Evolutionary conservation across 1,284 basidiomycete genomes (phyloP), one percentile per base, ranked within the genome.

Genomic region (Farysia itapuensis): DNA sequence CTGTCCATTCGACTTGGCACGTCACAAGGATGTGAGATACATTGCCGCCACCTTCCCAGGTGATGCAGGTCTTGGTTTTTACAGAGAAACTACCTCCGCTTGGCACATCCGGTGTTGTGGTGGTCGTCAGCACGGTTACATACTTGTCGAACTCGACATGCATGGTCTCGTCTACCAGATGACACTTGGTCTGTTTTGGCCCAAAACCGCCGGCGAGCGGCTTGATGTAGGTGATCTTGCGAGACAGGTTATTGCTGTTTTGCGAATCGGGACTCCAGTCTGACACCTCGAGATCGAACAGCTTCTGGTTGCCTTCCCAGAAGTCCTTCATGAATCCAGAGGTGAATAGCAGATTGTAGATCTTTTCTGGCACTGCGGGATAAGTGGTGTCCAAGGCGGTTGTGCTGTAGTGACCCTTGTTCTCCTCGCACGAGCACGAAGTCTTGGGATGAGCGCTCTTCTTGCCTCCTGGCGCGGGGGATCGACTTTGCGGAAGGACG

Each of bases 271-370:
- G 67, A 12, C 35, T 41, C 74, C 74, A 75, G 26, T 71, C 64
- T 4, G 59, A 60, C 8, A 75, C 59, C 19, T 74, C 54, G 25
- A 74, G 45, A 29, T 75, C 74, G 35, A 82, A 79, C n/a, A 98
- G 81, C 73, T 90, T 92, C 78, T 97, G 92, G 60, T 90, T 84
- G 12, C 86, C 84, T 19, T 82, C 81, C 85, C 94, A 85, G 77
- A 98, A 99, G 24, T 89, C 86, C 77, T 92, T 93, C 75, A 93
- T 88, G 80, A 97, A 99, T 22, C 87, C 91, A 77, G 89, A 92
- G 40, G 90, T 86, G 77, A 97, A 97, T 80, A 98, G 89, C 64
- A 99, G 81, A 72, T 93, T 93, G 79, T 96, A 90, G 35, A 97
- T 88, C 80, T 89, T 89, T 70, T 96, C 93, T 1, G 93, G 93